phyloP scores from a whole-genome alignment of 208 protist species.

The Balamuthia mandrillaris region DNA sequence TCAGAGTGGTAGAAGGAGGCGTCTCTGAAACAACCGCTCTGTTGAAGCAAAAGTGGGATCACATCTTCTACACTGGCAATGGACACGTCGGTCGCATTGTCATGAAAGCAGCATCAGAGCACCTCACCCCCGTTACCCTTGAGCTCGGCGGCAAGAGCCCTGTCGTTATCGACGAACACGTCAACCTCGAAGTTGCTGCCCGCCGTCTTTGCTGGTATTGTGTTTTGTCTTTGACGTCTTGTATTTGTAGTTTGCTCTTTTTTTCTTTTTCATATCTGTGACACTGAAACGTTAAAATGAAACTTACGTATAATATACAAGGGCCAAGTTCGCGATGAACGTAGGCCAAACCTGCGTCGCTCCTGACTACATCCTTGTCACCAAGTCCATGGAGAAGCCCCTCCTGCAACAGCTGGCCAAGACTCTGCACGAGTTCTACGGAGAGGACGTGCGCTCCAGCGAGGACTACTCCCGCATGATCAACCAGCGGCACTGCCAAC shows the following conservation, averaged over 20 bases:
- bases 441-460: conserved; percentile 31
- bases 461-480: conserved; percentile 67
- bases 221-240: no score
- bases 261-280: background rate
- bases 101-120: conserved; percentile 76
- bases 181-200: conserved; percentile 67
- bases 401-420: conserved; percentile 31
- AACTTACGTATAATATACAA: background rate
- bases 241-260: background rate
- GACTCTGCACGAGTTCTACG: conserved; percentile 49
- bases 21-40: conserved; percentile 73
- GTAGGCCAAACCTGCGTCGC: conserved; percentile 82
- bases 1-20: conserved; percentile 70
- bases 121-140: conserved; percentile 85
- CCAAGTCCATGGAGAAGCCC: conserved; percentile 42
- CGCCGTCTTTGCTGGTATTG: conserved; percentile 72
- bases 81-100: conserved; percentile 67
- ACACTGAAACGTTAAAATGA: background rate
- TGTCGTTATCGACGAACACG: conserved; percentile 74
- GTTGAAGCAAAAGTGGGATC: conserved; percentile 78
- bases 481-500: conserved; percentile 58
- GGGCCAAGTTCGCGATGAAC: conserved; percentile 66
- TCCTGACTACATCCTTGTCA: conserved; percentile 82
- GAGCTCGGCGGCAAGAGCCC: conserved; percentile 91
- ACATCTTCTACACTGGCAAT: conserved; percentile 88